Base-by-base conservation (phyloP, 495 filamentous ascomycete genomes). In the Neurospora intermedia region DNA sequence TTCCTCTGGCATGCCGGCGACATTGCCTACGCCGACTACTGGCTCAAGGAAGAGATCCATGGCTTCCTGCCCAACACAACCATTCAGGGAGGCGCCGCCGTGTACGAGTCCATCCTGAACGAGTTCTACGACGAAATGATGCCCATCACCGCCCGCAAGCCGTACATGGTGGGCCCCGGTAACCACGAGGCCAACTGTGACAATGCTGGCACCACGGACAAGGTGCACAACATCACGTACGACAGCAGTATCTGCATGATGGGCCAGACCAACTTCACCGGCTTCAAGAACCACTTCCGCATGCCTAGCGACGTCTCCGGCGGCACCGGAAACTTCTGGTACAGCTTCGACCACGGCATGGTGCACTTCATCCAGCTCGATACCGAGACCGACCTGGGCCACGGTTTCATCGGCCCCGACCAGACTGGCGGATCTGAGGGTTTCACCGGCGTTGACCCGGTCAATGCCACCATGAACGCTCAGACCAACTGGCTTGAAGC, bases 341-440 rank as follows among this genome's bases (percentile, higher is more conserved):
- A 89, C 77, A 87, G 85, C 1, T 89, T 88, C 77, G 85, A 89
- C 69, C 85, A 88, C 72, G 87, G 87, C 71, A 81, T 86, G 77
- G 86, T 80, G 0, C 86, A 89, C 76, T 80, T 86, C 69, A 77
- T 85, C 43, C 80, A 84, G 79, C 81, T 88, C 74, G 80, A 88
- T 75, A 85, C 81, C 8, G 86, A 88, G 70, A 88, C 87, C 20
- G 87, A 89, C 75, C 84, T 88, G 69, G 83, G 81, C 72, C 73
- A 83, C 73, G 82, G 81, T 69, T 76, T 80, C 27, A 71, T 80
- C 69, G 85, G 82, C 31, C 73, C 79, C 3, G 79, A 79, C 72
- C 73, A 76, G 41, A 74, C 75, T 71, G 72, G 18, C 84, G 85
- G 5, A 84, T 54, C 20, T 20, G 20, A 54, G 46, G 46, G 20